Percentiles rank a stretch among this genome's conserved stretches.
Conservation (phyloP, 371 early-diverging fungal species). For the Dinochytrium kinnereticum region DNA sequence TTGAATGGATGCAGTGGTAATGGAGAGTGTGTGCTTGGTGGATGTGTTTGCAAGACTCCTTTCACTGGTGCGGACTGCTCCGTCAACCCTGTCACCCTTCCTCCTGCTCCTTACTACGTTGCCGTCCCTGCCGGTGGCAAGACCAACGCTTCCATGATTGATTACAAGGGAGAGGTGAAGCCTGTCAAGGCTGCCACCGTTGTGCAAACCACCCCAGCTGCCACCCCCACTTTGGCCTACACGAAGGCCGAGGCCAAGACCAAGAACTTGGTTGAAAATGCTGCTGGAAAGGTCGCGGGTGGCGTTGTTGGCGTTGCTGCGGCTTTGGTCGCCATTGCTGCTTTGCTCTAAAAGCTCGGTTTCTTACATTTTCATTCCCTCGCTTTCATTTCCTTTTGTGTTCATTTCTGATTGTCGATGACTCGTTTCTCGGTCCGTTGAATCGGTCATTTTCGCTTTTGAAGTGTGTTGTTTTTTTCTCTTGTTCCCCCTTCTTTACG, state of each 20-base stretch:
- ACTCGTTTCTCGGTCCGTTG: no score
- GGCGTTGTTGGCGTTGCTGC: not conserved
- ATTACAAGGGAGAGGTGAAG: not conserved
- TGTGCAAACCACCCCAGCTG: not conserved
- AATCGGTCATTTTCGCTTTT: no score
- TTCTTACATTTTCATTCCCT: no score
- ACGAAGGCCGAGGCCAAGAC: not conserved
- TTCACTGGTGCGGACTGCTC: slow-evolving; percentile 27
- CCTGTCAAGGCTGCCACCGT: slow-evolving; percentile 3
- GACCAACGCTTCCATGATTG: not conserved
- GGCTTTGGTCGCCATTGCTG: not conserved
- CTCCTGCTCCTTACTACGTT: slow-evolving; percentile 9
- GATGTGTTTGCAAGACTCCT: slow-evolving; percentile 25
- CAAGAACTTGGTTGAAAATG: not conserved
- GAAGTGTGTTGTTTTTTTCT: no score
- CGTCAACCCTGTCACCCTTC: slow-evolving; percentile 7
- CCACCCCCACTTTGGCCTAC: not conserved
- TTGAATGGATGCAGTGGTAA: slow-evolving; percentile 15
- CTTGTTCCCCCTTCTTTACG: no score
- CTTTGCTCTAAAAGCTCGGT: no score
- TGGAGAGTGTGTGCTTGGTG: slow-evolving; percentile 13
- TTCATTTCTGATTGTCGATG: no score
- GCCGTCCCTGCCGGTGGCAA: not conserved
- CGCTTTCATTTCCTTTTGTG: no score
- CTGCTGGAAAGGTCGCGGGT: not conserved